Conservation (phyloP, 495 filamentous ascomycete genomes). For the Astrothelium macrocarpum region DNA sequence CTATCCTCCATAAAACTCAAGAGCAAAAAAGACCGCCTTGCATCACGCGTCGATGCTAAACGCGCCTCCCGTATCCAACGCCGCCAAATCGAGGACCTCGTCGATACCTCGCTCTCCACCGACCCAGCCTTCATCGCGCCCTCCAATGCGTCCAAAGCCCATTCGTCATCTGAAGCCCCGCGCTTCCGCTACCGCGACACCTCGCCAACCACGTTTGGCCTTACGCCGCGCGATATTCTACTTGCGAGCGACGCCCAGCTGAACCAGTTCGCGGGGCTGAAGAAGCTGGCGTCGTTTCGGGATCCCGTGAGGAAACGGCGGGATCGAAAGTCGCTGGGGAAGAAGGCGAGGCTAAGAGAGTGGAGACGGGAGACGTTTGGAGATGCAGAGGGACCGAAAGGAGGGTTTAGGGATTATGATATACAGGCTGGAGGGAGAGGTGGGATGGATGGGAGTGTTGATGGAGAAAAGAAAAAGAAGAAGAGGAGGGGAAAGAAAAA, state of each 20-base stretch:
- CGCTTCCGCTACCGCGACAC: slow-evolving; percentile 89
- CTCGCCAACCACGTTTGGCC: slow-evolving; percentile 77
- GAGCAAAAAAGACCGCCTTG: slow-evolving; percentile 47
- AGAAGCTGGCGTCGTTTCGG: slow-evolving; percentile 85
- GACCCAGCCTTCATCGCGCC: slow-evolving; percentile 43
- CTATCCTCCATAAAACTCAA: slow-evolving; percentile 20
- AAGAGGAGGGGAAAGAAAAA: slow-evolving; percentile 24
- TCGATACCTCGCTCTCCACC: slow-evolving; percentile 71
- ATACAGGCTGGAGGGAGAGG: slow-evolving; percentile 9
- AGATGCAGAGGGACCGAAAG: slow-evolving; percentile 49
- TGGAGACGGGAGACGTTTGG: slow-evolving; percentile 94
- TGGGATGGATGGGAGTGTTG: neutral
- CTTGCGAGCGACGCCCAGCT: slow-evolving; percentile 79
- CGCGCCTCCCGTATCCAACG: slow-evolving; percentile 66
- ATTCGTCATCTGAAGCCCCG: slow-evolving; percentile 39
- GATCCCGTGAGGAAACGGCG: slow-evolving; percentile 77
- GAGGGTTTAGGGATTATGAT: slow-evolving; percentile 19
- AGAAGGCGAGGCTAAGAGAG: slow-evolving; percentile 79
- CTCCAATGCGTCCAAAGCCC: slow-evolving; percentile 24
- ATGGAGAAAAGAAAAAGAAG: slow-evolving; percentile 16
- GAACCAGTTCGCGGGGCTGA: slow-evolving; percentile 84
- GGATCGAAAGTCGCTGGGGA: slow-evolving; percentile 78
- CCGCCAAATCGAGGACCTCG: slow-evolving; percentile 73
- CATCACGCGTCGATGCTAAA: slow-evolving; percentile 55
- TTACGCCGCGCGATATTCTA: slow-evolving; percentile 82